Conservation (phyloP, 495 filamentous ascomycete genomes). For the Lepraria neglecta region DNA sequence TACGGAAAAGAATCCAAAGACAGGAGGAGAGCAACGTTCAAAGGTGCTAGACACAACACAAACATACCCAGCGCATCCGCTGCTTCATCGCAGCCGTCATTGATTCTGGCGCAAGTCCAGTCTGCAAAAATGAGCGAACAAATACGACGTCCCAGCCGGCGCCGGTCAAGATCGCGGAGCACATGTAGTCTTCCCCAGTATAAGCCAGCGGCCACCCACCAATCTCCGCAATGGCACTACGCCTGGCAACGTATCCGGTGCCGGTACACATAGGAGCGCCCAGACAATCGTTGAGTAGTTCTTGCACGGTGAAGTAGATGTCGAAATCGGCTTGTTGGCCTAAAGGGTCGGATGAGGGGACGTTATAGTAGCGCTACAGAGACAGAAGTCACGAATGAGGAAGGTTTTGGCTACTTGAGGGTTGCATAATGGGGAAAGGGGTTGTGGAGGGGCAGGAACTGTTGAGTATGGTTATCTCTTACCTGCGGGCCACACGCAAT, state of each 20-base stretch:
- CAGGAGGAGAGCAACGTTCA: no score
- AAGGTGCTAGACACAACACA: no score
- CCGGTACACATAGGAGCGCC: constrained; percentile 47
- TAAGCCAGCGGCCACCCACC: constrained; percentile 46
- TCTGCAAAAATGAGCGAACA: not conserved
- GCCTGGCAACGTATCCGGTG: constrained; percentile 45
- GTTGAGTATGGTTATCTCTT: not conserved
- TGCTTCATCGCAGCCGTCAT: not conserved
- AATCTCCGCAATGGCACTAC: constrained; percentile 44
- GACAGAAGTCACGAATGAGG: no score
- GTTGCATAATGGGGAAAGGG: no score
- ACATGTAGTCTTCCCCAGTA: constrained; percentile 46
- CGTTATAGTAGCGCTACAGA: constrained; percentile 46
- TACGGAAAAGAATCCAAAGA: no score
- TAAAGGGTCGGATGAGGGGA: constrained; percentile 44
- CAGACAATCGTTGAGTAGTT: constrained; percentile 45
- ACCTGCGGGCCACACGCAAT: constrained; percentile 46
- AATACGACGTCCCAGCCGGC: constrained; percentile 47
- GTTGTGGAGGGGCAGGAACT: no score
- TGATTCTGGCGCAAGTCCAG: not conserved
- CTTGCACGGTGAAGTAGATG: constrained; percentile 40
- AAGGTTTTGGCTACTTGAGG: no score
- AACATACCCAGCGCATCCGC: constrained; percentile 10
- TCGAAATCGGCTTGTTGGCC: constrained; percentile 43
- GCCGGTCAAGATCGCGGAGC: constrained; percentile 41